Conservation (phyloP, 2,329 filamentous ascomycete genomes). For the Monosporascus sp. region DNA sequence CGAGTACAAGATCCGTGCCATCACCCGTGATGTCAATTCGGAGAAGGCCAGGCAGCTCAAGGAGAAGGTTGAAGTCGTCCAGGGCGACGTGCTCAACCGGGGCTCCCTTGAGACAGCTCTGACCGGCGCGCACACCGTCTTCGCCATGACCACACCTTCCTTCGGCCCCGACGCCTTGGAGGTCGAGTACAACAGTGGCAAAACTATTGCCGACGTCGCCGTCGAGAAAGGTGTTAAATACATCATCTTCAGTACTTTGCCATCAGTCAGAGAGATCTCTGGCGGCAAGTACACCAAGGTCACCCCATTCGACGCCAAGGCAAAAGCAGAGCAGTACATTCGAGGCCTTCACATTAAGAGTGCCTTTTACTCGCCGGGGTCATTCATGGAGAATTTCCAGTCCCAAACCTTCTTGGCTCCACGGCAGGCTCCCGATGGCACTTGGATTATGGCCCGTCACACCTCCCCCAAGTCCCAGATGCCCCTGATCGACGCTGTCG, state of each 20-base stretch:
- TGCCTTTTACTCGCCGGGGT: constrained; percentile 36
- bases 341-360: constrained; percentile 29
- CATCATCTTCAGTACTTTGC: constrained; percentile 36
- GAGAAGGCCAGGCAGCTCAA: constrained; percentile 25
- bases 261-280: constrained; percentile 24
- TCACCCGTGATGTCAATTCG: constrained; percentile 41
- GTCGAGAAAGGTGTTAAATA: constrained; percentile 30
- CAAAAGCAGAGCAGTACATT: constrained; percentile 32
- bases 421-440: constrained; percentile 23
- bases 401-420: constrained; percentile 21
- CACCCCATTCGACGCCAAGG: constrained; percentile 36
- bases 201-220: constrained; percentile 32
- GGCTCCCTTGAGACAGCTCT: constrained; percentile 36
- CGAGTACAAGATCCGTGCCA: constrained; percentile 42
- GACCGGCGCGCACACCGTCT: constrained; percentile 40
- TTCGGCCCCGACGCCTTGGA: constrained; percentile 34
- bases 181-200: constrained; percentile 26
- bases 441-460: constrained; percentile 21
- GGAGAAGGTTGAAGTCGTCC: constrained; percentile 27
- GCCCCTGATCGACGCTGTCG: constrained; percentile 38
- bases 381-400: constrained; percentile 37
- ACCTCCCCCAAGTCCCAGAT: constrained; percentile 26
- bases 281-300: constrained; percentile 28
- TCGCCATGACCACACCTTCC: constrained; percentile 38
- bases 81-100: constrained; percentile 35